Conservation (phyloP, 2,329 filamentous ascomycete species). For the Fusarium sp. region DNA sequence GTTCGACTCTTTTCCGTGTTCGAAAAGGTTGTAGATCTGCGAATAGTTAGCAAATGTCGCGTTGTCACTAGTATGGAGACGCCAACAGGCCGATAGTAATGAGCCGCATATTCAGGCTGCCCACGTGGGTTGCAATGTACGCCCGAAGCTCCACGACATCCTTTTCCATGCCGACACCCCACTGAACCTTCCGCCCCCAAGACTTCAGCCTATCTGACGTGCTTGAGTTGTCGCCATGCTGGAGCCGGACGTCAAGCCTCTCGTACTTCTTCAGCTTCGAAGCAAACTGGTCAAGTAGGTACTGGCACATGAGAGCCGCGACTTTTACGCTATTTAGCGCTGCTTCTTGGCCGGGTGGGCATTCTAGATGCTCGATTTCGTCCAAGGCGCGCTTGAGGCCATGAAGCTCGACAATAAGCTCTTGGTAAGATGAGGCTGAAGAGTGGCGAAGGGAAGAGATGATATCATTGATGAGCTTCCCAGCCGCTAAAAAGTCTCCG, state of each 20-base stretch:
- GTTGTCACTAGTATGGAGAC: not conserved
- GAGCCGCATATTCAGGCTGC: not conserved
- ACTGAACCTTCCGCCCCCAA: not conserved
- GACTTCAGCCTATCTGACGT: fast-evolving
- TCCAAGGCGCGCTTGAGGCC: not conserved
- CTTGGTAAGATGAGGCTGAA: not conserved
- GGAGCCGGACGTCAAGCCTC: not conserved
- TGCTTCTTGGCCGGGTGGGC: not conserved
- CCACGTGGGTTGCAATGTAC: not conserved
- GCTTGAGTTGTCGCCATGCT: not conserved
- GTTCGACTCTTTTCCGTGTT: not conserved
- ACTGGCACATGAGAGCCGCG: not conserved
- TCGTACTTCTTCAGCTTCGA: not conserved
- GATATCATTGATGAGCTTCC: not conserved
- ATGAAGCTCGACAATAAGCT: not conserved
- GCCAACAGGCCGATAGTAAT: not conserved
- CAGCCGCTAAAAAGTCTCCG: not conserved
- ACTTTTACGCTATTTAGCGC: not conserved
- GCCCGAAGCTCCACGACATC: not conserved
- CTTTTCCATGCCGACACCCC: not conserved
- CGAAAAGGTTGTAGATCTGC: not conserved
- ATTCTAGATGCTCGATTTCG: not conserved
- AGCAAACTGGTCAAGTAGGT: not conserved
- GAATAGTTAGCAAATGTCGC: not conserved
- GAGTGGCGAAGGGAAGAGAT: not conserved